phyloP scores from a whole-genome alignment of 148 eudicot genomes.

The Nepenthes mirabilis region DNA sequence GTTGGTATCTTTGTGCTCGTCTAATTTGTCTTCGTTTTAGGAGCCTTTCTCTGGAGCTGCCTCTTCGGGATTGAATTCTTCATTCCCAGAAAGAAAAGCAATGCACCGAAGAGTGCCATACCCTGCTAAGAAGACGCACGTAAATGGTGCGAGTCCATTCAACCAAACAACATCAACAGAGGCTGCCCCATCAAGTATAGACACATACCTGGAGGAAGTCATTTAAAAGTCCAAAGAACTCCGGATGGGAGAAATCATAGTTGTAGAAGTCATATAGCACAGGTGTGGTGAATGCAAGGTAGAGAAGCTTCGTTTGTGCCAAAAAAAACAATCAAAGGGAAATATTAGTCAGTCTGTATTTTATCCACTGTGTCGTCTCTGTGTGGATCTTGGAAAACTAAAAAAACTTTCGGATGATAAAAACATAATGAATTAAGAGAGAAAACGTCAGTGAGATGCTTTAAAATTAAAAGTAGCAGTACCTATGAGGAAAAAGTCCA shows the following conservation, averaged over 20 bases:
- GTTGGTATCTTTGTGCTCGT: neutral
- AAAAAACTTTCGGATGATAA: too few relatives aligned
- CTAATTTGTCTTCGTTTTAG: slow-evolving; percentile 42
- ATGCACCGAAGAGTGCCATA: slow-evolving; percentile 49
- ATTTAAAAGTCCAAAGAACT: slow-evolving; percentile 23
- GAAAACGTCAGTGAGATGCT: too few relatives aligned
- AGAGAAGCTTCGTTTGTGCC: slow-evolving; percentile 21
- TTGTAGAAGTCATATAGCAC: slow-evolving; percentile 51
- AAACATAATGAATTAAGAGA: too few relatives aligned
- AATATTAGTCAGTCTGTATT: slow-evolving; percentile 1
- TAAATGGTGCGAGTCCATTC: neutral
- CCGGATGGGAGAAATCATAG: slow-evolving; percentile 22
- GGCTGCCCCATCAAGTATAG: neutral
- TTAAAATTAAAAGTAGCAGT: too few relatives aligned
- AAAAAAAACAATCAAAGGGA: neutral
- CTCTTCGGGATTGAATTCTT: slow-evolving; percentile 43
- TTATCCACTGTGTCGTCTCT: too few relatives aligned
- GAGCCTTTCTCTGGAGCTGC: slow-evolving; percentile 40
- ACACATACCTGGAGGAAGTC: slow-evolving; percentile 50
- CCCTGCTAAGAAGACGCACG: slow-evolving; percentile 23
- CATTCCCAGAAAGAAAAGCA: slow-evolving; percentile 62
- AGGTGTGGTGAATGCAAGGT: slow-evolving; percentile 41
- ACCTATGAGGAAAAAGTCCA: too few relatives aligned
- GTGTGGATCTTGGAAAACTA: too few relatives aligned
- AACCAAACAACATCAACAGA: neutral